Base-by-base conservation (phyloP, 805 yeast species). In the Debaryomyces castellii region DNA sequence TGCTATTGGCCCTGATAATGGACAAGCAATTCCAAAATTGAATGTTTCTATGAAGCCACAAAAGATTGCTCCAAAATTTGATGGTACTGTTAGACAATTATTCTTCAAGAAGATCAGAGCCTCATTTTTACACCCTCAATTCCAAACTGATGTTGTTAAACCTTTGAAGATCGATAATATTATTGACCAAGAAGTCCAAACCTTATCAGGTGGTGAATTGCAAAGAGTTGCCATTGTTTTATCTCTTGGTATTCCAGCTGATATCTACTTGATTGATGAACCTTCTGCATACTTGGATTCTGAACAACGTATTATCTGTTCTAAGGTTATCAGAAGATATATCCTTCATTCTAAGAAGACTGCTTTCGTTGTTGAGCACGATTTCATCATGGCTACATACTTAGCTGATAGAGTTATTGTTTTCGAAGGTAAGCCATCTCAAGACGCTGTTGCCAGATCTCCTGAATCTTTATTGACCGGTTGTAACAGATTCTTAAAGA, bases 361-460 rank as follows among this genome's bases (percentile, higher is more conserved):
- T 39, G 99, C 99, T n/a, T 94, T 94, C 69, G 78, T 94, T 60
- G 99, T 94, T 48, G 99, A 94, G 85, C 99, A 94, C 83, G 99
- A 94, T 81, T 94, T 94, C 81, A 94, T 94, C 77, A 94, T 94
- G 99, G 98, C 99, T 54, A 94, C 99, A 14, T 94, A 94, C 69
- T 81, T 94, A 78, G 99, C 99, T 52, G 99, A 94, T 73, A 83
- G 96, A 64, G 99, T 94, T 60, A 92, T 94, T 81, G 98, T 94
- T 46, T 94, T 92, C 63, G 99, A 94, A 71, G 99, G 99, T 70
- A 62, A 73, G 53, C 98, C 99, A 44, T 89, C 98, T 22, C 78
- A 80, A 65, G 77, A 84, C 55, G 92, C 99, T 27, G 66, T 71
- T 55, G 98, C 99, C 33, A 86, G 84, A 63, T 70, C 87, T 43